Conservation (phyloP, 1,284 basidiomycete species). For the Uromyces viciae-fabae region DNA sequence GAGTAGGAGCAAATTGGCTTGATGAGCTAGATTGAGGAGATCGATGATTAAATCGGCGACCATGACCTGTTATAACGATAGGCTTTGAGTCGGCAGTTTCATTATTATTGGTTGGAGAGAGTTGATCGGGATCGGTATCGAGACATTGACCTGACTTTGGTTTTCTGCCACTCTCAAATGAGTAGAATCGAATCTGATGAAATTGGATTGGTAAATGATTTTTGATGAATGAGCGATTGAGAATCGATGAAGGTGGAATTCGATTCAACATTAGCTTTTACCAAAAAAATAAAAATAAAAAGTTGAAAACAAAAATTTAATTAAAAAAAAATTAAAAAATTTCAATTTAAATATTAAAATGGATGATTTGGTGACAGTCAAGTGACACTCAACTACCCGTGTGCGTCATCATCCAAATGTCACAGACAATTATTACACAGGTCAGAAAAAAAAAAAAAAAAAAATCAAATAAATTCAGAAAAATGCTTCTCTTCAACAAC, state of each 20-base stretch:
- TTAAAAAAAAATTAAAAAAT: no score
- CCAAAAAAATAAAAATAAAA: no score
- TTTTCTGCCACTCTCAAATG: constrained; percentile 31
- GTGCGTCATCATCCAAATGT: background rate
- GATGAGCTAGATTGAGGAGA: background rate
- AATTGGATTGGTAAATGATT: background rate
- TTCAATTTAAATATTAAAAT: no score
- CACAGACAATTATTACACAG: background rate
- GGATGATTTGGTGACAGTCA: no score
- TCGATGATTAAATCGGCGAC: constrained; percentile 2
- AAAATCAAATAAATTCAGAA: background rate
- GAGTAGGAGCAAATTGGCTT: background rate
- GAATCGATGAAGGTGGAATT: background rate
- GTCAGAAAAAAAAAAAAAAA: background rate
- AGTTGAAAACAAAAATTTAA: no score
- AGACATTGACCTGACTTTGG: constrained; percentile 1
- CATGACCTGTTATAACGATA: constrained; percentile 14
- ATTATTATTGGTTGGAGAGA: background rate
- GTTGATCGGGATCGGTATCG: background rate
- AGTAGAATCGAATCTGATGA: constrained; percentile 12
- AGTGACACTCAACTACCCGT: no score
- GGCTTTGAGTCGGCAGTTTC: constrained; percentile 9
- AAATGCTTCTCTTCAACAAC: background rate
- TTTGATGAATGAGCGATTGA: constrained; percentile 2
- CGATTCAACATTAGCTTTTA: constrained; percentile 13